Percentiles rank a stretch among this genome's conserved stretches.
Conservation (phyloP, 345 rosid species). For the Nephelium lappaceum region DNA sequence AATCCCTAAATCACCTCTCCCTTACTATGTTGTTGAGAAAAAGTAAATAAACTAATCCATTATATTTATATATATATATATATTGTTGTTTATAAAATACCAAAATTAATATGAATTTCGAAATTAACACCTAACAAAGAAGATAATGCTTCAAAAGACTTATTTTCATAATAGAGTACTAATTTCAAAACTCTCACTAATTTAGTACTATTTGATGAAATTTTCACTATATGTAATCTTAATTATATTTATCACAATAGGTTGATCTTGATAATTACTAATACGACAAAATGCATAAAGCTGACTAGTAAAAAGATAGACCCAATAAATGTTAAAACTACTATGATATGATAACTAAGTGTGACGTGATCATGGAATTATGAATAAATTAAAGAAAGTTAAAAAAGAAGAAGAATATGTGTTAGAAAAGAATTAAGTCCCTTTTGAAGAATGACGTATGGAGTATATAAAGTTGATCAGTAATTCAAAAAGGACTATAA, state of each 20-base stretch:
- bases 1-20: too few species aligned
- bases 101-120: too few species aligned
- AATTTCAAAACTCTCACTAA: too few species aligned
- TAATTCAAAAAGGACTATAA: constrained; percentile 10
- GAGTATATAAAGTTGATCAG: background rate
- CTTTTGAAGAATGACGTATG: background rate
- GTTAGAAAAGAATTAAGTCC: background rate
- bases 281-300: background rate
- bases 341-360: background rate
- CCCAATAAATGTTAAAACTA: background rate
- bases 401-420: too few species aligned
- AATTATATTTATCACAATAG: background rate
- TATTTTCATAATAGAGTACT: too few species aligned
- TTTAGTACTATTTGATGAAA: too few species aligned
- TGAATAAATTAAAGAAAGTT: background rate
- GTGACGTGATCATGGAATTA: background rate
- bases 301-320: background rate
- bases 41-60: too few species aligned
- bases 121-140: too few species aligned
- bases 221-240: background rate
- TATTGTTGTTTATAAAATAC: too few species aligned
- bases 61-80: too few species aligned
- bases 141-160: too few species aligned
- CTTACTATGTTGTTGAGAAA: too few species aligned
- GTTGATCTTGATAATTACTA: background rate